A percentile compares a stretch with the other conserved stretches of the same genome.
Conservation (phyloP, 495 filamentous ascomycete genomes). For the Ramalina intermedia region DNA sequence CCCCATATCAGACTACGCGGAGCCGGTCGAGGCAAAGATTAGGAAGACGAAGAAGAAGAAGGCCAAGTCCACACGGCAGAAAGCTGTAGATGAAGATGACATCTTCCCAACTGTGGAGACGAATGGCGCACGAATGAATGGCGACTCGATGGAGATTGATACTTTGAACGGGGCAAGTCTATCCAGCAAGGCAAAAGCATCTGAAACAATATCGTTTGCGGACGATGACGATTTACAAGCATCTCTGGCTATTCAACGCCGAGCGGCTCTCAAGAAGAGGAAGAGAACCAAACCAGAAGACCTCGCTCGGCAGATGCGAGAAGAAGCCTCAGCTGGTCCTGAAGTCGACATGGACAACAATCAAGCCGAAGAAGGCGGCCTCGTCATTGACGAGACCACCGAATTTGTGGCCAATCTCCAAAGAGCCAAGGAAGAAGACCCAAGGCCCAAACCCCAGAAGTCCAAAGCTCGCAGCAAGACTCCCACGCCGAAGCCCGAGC, state of each 20-base stretch:
- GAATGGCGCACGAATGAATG: conserved; percentile 23
- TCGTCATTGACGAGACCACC: conserved; percentile 87
- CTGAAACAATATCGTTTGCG: conserved; percentile 47
- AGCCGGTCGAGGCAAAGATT: conserved; percentile 70
- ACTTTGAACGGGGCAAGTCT: conserved; percentile 21
- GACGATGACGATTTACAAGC: conserved; percentile 92
- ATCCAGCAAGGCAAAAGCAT: conserved; percentile 19
- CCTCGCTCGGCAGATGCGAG: conserved; percentile 64
- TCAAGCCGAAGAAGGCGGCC: conserved; percentile 45
- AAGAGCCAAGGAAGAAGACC: conserved; percentile 36
- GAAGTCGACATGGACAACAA: conserved; percentile 22
- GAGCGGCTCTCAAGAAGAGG: conserved; percentile 75
- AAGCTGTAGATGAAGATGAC: conserved; percentile 57
- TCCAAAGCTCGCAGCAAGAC: conserved; percentile 8
- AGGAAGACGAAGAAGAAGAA: conserved; percentile 94
- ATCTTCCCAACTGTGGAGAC: conserved; percentile 38
- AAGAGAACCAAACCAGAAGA: conserved; percentile 74
- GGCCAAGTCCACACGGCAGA: conserved; percentile 56
- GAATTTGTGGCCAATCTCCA: conserved; percentile 84
- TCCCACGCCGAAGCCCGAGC: conserved; percentile 32
- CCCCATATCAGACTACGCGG: conserved; percentile 72
- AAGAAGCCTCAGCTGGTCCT: conserved; percentile 49
- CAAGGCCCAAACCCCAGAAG: conserved; percentile 22
- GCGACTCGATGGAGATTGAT: conserved; percentile 67
- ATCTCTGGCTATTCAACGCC: conserved; percentile 63